Percentiles rank a stretch among this genome's conserved stretches.
Evolutionary conservation across 208 protist genomes (phyloP).

Genomic region (Histomonas meleagridis): DNA sequence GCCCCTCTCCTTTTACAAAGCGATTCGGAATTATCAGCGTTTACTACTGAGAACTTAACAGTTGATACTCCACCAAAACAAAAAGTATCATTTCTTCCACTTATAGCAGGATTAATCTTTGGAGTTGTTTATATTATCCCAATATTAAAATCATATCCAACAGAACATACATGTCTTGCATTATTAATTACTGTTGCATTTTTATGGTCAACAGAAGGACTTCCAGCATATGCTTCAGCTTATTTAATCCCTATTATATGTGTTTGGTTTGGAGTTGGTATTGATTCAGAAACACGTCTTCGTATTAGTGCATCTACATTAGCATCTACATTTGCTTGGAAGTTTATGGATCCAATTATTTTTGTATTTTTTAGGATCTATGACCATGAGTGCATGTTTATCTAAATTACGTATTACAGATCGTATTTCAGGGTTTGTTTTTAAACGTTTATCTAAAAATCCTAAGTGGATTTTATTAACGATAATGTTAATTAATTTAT

Average conservation of each 20-base stretch:
- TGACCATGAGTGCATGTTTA: conserved; percentile 28
- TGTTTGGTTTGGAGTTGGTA: not conserved
- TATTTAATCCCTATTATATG: not conserved
- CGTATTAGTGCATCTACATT: not conserved
- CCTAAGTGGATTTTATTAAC: not conserved
- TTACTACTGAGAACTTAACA: not conserved
- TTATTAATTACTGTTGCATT: not conserved
- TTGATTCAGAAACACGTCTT: not conserved
- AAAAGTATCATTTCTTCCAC: not conserved
- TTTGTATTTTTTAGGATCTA: conserved; percentile 4
- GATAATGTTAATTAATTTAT: not conserved
- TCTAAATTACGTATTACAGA: conserved; percentile 11
- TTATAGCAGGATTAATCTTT: not conserved
- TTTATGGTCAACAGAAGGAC: not conserved
- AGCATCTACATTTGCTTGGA: not conserved
- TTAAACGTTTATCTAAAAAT: not conserved
- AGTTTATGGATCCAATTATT: conserved; percentile 30
- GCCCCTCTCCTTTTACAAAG: not conserved
- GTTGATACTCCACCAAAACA: not conserved
- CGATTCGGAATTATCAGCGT: not conserved
- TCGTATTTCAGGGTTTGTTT: not conserved
- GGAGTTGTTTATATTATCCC: not conserved
- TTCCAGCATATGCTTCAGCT: not conserved
- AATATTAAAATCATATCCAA: not conserved
- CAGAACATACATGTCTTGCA: not conserved